Evolutionary conservation across 176 grass and related monocot species (phyloP), one percentile per base, ranked within the genome.

Genomic region (Aegilops sharonensis): DNA sequence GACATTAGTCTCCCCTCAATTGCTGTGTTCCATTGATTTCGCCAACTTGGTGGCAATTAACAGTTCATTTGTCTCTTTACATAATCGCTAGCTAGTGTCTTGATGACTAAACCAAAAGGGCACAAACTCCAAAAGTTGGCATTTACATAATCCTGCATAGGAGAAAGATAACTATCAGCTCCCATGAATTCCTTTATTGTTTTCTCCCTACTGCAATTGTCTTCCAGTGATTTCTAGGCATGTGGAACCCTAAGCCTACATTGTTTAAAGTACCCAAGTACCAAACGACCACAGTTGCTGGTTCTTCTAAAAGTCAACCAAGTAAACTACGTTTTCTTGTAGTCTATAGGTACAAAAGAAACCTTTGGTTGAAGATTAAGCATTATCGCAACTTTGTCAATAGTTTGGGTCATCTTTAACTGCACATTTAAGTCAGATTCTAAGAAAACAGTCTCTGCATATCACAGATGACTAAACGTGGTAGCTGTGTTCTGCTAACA

Each of bases 111-210:
- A 87, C 79, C 87, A 87, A 89, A 92, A 92, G 74, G 87, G 80
- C 87, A 89, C 84, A 69, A 87, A 87, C 87, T 92, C 87, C 87
- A 86, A 89, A 86, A 89, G 50, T 75, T 87, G 69, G 75, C 91
- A 81, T 86, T 86, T 87, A 92, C 54, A 83, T 84, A 87, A 84
- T 92, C 78, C 90, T 91, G 90, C 90, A 91, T 88, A 69, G 88
- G 90, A 91, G 86, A 91, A 91, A 91, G 86, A 85, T 91, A 91
- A 85, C 67, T 91, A 91, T 91, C 90, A 91, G 90, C 86, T 91
- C 82, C 31, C 86, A 88, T 88, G 86, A 91, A 88, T 91, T 88
- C 86, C 42, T 82, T 82, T 37, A 59, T 52, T 42, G 23, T 30
- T 63, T 85, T 77, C 24, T 81, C 42, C 34, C 78, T 82, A 88